Base-by-base conservation (phyloP, 1,139 yeast species). In the Geotrichum carabidarum region DNA sequence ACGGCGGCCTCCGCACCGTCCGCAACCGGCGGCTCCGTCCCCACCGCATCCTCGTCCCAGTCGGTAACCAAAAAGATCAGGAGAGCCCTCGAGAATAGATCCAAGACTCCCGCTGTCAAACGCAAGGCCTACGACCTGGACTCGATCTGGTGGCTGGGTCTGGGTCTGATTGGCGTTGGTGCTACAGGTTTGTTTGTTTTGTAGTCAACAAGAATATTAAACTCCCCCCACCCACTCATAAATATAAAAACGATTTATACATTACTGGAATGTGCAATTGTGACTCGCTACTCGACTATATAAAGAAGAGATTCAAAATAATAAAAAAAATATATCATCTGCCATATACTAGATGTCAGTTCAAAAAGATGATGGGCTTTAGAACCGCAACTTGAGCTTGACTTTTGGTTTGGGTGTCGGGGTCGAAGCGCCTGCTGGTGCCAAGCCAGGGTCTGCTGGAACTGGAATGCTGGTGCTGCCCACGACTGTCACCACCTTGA, bases 51-150 rank as follows among this genome's bases (percentile, higher is more conserved):
- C 6, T 51, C 68, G 11, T 58, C 66, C 6, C 62, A 65, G 8
- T 56, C 70, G n/a, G 61, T 56, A 71, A 12, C 56, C 68, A 79
- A 59, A 74, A 71, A 76, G 59, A 78, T 87, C 53, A 83, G 80
- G 68, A 78, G 95, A 68, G 76, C 88, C 14, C 76, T 90, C 64
- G 95, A 87, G 65, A 90, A 90, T 73, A 82, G 82, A 70, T 81
- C 81, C 64, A 83, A 83, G 70, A 88, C 96, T 1, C 84, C 79
- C 57, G 97, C 96, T 2, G 76, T 78, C 35, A 77, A 77, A 61
- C 76, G 73, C 50, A 66, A 71, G 35, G 62, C 70, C 15, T 66
- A 74, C 56, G 78, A 80, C 52, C 77, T 74, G 63, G 82, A 82
- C 59, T 67, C 71, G 36, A 71, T 79, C 68, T 79, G 83, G 82